Percentiles rank a stretch among this genome's conserved stretches.
phyloP scores from a whole-genome alignment of 768 basidiomycete species.

The Tubosaeta sp. region DNA sequence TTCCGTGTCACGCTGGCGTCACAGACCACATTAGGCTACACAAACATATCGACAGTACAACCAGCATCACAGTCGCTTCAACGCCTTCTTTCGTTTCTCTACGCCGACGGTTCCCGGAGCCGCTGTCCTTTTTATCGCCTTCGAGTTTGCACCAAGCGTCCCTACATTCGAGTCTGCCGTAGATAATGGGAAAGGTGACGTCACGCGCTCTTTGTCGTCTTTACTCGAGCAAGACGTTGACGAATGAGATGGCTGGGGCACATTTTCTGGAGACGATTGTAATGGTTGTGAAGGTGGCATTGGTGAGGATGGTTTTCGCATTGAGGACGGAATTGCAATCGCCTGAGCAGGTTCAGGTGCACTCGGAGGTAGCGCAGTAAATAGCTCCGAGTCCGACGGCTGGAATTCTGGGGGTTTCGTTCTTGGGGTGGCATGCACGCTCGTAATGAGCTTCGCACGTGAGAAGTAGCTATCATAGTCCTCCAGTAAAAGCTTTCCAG shows the following conservation, averaged over 20 bases:
- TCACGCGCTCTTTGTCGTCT: constrained; percentile 54
- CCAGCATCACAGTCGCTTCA: constrained; percentile 61
- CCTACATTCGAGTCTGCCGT: constrained; percentile 68
- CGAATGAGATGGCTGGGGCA: constrained; percentile 38
- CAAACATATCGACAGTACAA: constrained; percentile 1
- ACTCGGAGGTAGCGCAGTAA: constrained; percentile 11
- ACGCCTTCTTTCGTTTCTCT: constrained; percentile 86
- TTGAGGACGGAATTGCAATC: constrained; percentile 38
- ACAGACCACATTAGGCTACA: constrained; percentile 6
- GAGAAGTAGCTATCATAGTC: constrained; percentile 85
- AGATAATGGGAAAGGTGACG: constrained; percentile 64
- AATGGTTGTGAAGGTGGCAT: constrained; percentile 37
- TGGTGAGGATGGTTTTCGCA: constrained; percentile 42
- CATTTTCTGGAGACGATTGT: constrained; percentile 36
- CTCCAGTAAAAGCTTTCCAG: constrained; percentile 86
- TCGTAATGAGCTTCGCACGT: constrained; percentile 84
- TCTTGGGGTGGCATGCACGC: constrained; percentile 85
- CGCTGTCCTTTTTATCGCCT: constrained; percentile 62
- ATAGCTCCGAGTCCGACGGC: constrained; percentile 32
- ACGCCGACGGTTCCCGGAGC: constrained; percentile 55
- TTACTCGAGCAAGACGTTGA: constrained; percentile 27
- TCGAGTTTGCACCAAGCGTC: constrained; percentile 39
- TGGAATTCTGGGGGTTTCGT: constrained; percentile 71
- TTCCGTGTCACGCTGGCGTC: constrained; percentile 18
- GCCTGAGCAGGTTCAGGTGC: constrained; percentile 26